phyloP scores from a whole-genome alignment of 2,329 filamentous ascomycete genomes.

The Furcasterigmium sp. region DNA sequence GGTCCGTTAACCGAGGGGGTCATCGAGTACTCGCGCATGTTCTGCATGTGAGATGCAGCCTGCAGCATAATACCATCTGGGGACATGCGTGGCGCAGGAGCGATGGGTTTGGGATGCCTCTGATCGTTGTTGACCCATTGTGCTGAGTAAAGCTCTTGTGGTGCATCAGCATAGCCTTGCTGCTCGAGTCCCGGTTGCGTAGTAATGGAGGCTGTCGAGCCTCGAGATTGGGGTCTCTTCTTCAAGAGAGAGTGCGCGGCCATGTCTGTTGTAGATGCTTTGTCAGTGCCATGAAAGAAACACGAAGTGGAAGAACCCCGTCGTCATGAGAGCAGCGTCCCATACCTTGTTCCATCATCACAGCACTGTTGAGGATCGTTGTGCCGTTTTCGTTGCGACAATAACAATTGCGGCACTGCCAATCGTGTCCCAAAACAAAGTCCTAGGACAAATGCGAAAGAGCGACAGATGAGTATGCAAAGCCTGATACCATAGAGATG shows the following conservation, averaged over 20 bases:
- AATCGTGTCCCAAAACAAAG: slow-evolving; percentile 6
- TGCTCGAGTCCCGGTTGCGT: slow-evolving; percentile 49
- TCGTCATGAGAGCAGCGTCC: slow-evolving; percentile 1
- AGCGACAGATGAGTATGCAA: neutral
- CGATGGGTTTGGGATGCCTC: slow-evolving; percentile 37
- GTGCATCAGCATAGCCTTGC: slow-evolving; percentile 33
- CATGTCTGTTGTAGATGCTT: slow-evolving; percentile 18
- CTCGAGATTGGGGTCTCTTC: slow-evolving; percentile 48
- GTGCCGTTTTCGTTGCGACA: slow-evolving; percentile 10
- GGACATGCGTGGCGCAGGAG: slow-evolving; percentile 40
- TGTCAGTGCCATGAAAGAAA: neutral
- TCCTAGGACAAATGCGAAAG: neutral
- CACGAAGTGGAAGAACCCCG: too few relatives aligned
- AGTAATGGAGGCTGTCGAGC: slow-evolving; percentile 49
- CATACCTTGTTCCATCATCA: slow-evolving; percentile 31
- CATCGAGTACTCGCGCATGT: slow-evolving; percentile 43
- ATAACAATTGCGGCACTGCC: slow-evolving; percentile 11
- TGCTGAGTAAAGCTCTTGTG: slow-evolving; percentile 36
- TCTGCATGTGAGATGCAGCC: slow-evolving; percentile 47
- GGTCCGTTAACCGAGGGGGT: slow-evolving; percentile 36
- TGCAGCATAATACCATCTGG: slow-evolving; percentile 57
- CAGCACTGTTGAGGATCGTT: neutral
- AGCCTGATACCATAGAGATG: neutral
- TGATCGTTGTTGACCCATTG: slow-evolving; percentile 46
- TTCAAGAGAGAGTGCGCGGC: slow-evolving; percentile 29